Percentiles rank a stretch among this genome's conserved stretches.
Conservation (phyloP, 1,284 basidiomycete genomes). For the Ceratobasidium sp. region DNA sequence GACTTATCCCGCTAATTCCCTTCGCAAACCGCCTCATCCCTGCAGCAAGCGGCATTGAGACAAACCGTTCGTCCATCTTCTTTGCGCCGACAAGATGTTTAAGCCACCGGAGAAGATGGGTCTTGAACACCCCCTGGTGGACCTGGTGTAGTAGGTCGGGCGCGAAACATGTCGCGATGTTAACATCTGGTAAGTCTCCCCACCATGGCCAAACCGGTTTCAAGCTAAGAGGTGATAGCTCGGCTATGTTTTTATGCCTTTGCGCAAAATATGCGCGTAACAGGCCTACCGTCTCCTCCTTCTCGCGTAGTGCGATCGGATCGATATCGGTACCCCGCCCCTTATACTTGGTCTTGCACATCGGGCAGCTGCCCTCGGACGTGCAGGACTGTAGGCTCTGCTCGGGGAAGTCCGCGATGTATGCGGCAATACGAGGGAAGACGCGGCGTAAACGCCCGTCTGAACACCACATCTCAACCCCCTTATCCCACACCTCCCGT, state of each 20-base stretch:
- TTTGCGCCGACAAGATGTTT: neutral
- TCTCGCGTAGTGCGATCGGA: neutral
- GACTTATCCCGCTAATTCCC: conserved; percentile 20
- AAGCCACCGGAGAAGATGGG: neutral
- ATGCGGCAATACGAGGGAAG: conserved; percentile 1
- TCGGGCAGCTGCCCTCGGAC: conserved; percentile 23
- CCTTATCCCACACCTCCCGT: neutral
- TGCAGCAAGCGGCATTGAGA: neutral
- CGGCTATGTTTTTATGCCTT: no score
- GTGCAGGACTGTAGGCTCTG: conserved; percentile 19
- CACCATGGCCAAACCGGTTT: conserved; percentile 41
- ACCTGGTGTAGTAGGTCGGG: conserved; percentile 48
- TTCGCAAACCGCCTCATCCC: conserved; percentile 21
- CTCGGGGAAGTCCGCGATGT: conserved; percentile 23
- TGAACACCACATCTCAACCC: conserved; percentile 35
- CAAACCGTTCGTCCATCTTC: neutral
- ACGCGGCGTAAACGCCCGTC: conserved; percentile 20
- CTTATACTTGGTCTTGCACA: neutral
- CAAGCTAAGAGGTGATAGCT: neutral
- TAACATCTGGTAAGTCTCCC: conserved; percentile 34
- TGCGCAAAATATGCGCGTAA: neutral
- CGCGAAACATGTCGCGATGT: conserved; percentile 40
- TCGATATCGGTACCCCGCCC: neutral
- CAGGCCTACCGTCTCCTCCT: conserved; percentile 7
- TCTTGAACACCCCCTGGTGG: conserved; percentile 43